Evolutionary conservation across 306 rosid species (phyloP), one percentile per base, ranked within the genome.

Genomic region (Castanea crenata): DNA sequence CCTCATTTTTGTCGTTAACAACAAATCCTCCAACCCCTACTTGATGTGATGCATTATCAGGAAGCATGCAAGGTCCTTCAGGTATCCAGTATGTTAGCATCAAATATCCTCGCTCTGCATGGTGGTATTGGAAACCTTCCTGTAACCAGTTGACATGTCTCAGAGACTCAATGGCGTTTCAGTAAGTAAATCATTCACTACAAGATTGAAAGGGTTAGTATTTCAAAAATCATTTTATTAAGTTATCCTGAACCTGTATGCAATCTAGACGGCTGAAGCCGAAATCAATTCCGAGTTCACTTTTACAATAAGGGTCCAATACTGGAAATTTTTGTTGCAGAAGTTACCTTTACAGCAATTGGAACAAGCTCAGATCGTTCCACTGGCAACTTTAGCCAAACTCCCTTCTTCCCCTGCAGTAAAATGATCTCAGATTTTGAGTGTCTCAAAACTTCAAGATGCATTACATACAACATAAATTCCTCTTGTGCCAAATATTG

Each of bases 61-160:
- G 99, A 83, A 95, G 97, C 98, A 92, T 84, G 83, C 89, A 87
- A 70, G 96, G 99, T 69, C 95, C 98, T 16, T 92, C 96, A 1
- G 99, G 99, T 77, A 95, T 89, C 99, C 99, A 95, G 76, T 85
- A 89, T 23, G 99, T 95, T 82, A 95, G 79, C 99, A 95, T 95
- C 85, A 95, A 85, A 74, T 95, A 90, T 16, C 95, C 93, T 80
- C 91, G 89, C 63, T 95, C 94, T 0, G 99, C 99, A 62, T 95
- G 99, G 78, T 95, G 99, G 80, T 95, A 95, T 51, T 88, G 82
- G 67, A 95, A 95, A 31, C 99, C 98, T 81, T 89, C 96, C 99
- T 95, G 97, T 73, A 23, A 88, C 80, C 79, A 84, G 86, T 55
- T 3, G 51, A 69, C 69, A 79, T 71, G 52, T 79, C 61, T 79